Base-by-base conservation (phyloP, 1,284 basidiomycete genomes). In the Microstroma glucosiphilum region DNA sequence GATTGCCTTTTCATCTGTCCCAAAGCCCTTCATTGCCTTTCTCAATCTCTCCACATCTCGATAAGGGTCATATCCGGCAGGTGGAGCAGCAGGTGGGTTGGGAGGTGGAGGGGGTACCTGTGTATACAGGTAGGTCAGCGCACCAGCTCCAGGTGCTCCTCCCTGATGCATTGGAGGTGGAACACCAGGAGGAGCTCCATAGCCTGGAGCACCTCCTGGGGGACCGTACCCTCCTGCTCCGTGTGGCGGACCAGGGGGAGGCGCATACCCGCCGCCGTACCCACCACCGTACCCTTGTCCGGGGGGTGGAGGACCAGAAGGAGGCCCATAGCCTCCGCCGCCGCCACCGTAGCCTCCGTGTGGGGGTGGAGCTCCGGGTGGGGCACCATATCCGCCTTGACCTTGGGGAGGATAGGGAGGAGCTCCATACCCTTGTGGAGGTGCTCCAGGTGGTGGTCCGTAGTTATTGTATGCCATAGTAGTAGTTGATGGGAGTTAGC, bases 21-120 rank as follows among this genome's bases (percentile, higher is more conserved):
- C 75, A 56, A 76, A 75, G 9, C 77, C 76, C 49, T 79, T 79
- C 48, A 70, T 75, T 23, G 78, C 78, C 59, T 77, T 79, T 37
- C 73, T 63, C 61, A 79, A 69, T 7, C 62, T 48, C 41, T 79
- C 77, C 12, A 78, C 75, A 40, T 71, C 70, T 0, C 13, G 15
- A 9, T 43, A 23, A 15, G 61, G 60, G 53, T 78, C 69, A 64
- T 74, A 77, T 21, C 74, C 75, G 30, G 66, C 63, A 41, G 74
- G 69, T 19, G 72, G 69, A 7, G 67, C 62, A 1, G 68, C 64
- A 6, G 75, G 68, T 60, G 65, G 63, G 53, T 65, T 61, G 57
- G 73, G 73, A 57, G 72, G 69, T 9, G 75, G 70, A 17, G 76
- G 69, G 17, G 74, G 73, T 8, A 78, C 61, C 6, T 69, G 63